Evolutionary conservation across 768 basidiomycete genomes (phyloP).

Genomic region (Leccinum longicurvipes): DNA sequence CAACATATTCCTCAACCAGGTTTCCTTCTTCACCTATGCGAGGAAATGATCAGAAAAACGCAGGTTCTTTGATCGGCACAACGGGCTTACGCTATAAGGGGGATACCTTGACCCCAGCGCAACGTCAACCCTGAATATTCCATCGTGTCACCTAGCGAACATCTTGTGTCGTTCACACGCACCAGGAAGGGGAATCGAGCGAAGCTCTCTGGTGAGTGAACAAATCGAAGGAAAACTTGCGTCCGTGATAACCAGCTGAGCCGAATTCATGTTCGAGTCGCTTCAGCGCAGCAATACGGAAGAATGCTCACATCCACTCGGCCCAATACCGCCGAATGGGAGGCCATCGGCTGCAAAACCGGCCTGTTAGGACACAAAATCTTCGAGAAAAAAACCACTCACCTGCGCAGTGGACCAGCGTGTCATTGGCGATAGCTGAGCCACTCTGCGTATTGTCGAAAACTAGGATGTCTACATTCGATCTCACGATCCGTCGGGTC

Average conservation of each 20-base stretch:
- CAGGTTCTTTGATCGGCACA: background rate
- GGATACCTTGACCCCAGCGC: constrained; percentile 29
- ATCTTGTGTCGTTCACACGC: background rate
- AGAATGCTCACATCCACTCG: constrained; percentile 60
- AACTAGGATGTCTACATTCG: constrained; percentile 38
- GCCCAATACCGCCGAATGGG: constrained; percentile 73
- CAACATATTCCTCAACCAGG: constrained; percentile 14
- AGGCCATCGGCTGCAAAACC: constrained; percentile 47
- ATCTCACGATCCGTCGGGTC: background rate
- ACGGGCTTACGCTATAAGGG: constrained; percentile 24
- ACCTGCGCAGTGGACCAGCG: constrained; percentile 59
- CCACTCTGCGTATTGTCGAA: constrained; percentile 72
- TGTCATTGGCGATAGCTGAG: constrained; percentile 66
- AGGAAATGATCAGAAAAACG: background rate
- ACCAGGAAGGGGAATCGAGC: constrained; percentile 40
- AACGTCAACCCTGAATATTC: constrained; percentile 19
- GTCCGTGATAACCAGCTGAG: constrained; percentile 65
- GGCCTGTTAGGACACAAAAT: background rate
- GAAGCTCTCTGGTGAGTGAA: constrained; percentile 75
- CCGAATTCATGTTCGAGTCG: background rate
- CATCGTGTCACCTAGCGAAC: background rate
- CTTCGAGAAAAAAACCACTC: constrained; percentile 9
- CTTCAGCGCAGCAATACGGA: background rate
- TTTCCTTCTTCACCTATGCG: constrained; percentile 25
- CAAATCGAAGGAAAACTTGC: constrained; percentile 71